These are phyloP conservation scores for Ophiostoma ulmi DNA, from an alignment of 2,329 filamentous ascomycete species.

Conservation along the genomic window DNA sequence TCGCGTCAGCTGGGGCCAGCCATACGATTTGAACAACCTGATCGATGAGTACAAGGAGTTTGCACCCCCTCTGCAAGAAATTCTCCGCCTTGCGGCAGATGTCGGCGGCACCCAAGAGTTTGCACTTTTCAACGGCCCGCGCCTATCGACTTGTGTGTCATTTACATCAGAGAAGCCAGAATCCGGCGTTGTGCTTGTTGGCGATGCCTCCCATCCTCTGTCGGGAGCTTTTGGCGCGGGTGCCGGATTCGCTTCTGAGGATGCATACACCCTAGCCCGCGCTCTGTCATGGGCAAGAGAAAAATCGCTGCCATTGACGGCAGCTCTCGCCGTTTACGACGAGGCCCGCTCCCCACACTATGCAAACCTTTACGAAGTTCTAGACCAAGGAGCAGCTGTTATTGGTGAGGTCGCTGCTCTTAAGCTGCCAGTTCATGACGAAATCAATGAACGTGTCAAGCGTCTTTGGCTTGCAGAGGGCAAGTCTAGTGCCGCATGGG, in stretches of 20 bases:
- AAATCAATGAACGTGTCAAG: slow-evolving; percentile 24
- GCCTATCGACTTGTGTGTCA: slow-evolving; percentile 31
- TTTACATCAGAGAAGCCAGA: slow-evolving; percentile 18
- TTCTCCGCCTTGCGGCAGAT: slow-evolving; percentile 32
- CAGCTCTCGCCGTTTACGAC: slow-evolving; percentile 25
- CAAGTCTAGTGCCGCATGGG: slow-evolving; percentile 21
- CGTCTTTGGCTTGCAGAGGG: slow-evolving; percentile 18
- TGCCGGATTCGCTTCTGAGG: slow-evolving; percentile 28
- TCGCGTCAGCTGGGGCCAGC: slow-evolving; percentile 33
- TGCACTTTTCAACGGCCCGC: slow-evolving; percentile 32
- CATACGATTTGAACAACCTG: slow-evolving; percentile 27
- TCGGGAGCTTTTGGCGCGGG: slow-evolving; percentile 27
- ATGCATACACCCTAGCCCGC: slow-evolving; percentile 25
- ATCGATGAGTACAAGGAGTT: slow-evolving; percentile 32
- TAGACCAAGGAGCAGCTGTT: slow-evolving; percentile 19
- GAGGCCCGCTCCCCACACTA: slow-evolving; percentile 26
- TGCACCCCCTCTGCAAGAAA: slow-evolving; percentile 32
- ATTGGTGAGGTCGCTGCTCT: slow-evolving; percentile 16
- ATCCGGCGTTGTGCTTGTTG: slow-evolving; percentile 42
- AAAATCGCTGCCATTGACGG: background rate
- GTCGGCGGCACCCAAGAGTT: slow-evolving; percentile 29
- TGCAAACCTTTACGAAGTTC: slow-evolving; percentile 24
- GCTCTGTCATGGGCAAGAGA: slow-evolving; percentile 24
- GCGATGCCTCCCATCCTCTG: slow-evolving; percentile 48
- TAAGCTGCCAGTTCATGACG: slow-evolving; percentile 24